Base-by-base conservation (phyloP, 345 rosid genomes). In the Hirschfeldia incana region DNA sequence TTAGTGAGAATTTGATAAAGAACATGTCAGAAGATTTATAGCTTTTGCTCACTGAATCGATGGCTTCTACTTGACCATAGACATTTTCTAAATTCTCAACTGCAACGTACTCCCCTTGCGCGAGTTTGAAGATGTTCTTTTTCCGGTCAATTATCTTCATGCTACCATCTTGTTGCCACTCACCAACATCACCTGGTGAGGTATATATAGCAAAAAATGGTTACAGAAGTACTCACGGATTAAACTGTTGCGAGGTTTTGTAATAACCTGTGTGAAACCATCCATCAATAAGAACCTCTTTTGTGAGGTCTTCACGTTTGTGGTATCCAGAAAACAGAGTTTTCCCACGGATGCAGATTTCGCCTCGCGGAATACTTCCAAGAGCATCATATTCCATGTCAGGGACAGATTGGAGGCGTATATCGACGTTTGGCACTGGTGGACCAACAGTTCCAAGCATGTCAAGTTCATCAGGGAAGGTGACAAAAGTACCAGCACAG, bases 391-490 rank as follows among this genome's bases (percentile, higher is more conserved):
- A 93, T 51, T 72, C 84, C 97, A 93, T 91, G 55, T 91, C 97
- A 33, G 94, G 97, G 72, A 93, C 92, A 68, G 98, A 93, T 77
- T 93, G 89, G 8, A 93, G 85, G 79, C 93, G 81, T 11, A 88
- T 83, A 75, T 93, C 98, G 7, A 93, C 94, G 68, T 93, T 93
- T 58, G 98, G 98, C 8, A 93, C 90, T 2, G 98, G 98, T 68
- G 98, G 98, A 17, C 98, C 98, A 61, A 93, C 98, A 1, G 97
- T 89, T 26, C 94, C 97, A 75, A 93, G 89, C 97, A 89, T 89
- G 67, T 86, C 76, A 32, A 89, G 65, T 74, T 83, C 87, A 51
- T 93, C 87, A 11, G 98, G 98, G 30, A 93, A 82, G 4, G 98
- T 88, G 8, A 87, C 94, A 84, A 93, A 93, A 42, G 92, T 91